Conservation (phyloP, 2,329 filamentous ascomycete species). For the Huntiella moniliformis region DNA sequence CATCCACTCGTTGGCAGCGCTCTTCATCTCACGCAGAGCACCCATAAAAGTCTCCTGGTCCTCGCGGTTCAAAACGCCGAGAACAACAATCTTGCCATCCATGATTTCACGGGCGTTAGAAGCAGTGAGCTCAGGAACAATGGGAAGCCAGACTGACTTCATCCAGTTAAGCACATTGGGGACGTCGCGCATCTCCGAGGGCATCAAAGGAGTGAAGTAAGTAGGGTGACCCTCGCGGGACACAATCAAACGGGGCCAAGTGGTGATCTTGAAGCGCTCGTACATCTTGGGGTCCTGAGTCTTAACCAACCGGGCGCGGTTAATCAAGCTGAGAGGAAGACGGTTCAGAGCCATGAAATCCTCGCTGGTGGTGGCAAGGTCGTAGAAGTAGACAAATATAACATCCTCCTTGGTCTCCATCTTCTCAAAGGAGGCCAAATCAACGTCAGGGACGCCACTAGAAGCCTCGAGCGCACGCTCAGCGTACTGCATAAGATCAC, state of each 20-base stretch:
- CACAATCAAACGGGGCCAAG: conserved; percentile 85
- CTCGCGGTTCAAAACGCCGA: conserved; percentile 69
- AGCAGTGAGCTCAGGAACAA: conserved; percentile 83
- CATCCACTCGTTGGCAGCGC: conserved; percentile 92
- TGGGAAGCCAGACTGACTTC: conserved; percentile 86
- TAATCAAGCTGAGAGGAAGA: conserved; percentile 71
- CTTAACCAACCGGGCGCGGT: conserved; percentile 82
- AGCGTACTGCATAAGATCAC: conserved; percentile 73
- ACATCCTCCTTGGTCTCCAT: conserved; percentile 89
- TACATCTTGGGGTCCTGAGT: conserved; percentile 60
- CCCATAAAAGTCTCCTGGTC: conserved; percentile 59
- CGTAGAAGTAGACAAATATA: conserved; percentile 94
- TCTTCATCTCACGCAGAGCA: conserved; percentile 81
- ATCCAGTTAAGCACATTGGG: conserved; percentile 72
- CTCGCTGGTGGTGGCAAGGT: conserved; percentile 80
- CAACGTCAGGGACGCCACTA: conserved; percentile 61
- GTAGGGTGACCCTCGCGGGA: conserved; percentile 74
- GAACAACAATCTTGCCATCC: conserved; percentile 83
- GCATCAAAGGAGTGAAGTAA: conserved; percentile 75
- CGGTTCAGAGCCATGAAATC: conserved; percentile 81
- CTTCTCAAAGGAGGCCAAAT: conserved; percentile 54
- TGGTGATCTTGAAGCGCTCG: conserved; percentile 82
- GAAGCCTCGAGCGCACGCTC: conserved; percentile 68
- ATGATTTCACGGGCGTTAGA: conserved; percentile 88
- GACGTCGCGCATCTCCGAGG: conserved; percentile 81